Conservation (phyloP, 345 rosid species). For the Schrenkiella parvula region DNA sequence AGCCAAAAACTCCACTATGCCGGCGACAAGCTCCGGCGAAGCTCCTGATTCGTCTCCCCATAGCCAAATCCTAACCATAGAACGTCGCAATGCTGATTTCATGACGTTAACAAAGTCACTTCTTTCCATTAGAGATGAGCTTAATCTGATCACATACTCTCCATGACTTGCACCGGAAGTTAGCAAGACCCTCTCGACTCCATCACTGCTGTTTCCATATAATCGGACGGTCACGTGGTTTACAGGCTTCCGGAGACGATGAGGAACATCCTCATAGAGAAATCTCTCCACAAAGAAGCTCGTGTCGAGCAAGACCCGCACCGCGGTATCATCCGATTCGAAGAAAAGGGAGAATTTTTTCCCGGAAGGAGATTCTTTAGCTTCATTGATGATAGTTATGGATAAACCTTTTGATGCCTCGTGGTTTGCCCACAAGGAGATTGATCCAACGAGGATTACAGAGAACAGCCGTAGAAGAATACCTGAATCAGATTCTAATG, state of each 20-base stretch:
- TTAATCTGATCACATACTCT: conserved; percentile 37
- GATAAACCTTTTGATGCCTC: conserved; percentile 56
- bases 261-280: conserved; percentile 42
- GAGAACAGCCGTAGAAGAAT: conserved; percentile 36
- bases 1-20: conserved; percentile 45
- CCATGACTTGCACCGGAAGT: conserved; percentile 20
- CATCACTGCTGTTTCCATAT: not conserved
- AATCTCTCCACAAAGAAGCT: conserved; percentile 39
- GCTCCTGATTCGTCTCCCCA: conserved; percentile 43
- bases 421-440: conserved; percentile 55
- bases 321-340: conserved; percentile 51
- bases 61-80: conserved; percentile 53
- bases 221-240: conserved; percentile 39
- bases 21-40: conserved; percentile 43
- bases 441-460: conserved; percentile 35
- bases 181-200: not conserved
- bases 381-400: conserved; percentile 39
- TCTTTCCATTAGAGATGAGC: conserved; percentile 31
- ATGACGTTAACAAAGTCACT: conserved; percentile 15
- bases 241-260: conserved; percentile 27
- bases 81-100: conserved; percentile 33
- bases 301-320: conserved; percentile 40
- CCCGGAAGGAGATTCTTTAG: conserved; percentile 33
- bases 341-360: conserved; percentile 44
- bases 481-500: not conserved